phyloP scores from a whole-genome alignment of 805 yeast genomes.

The Pichia heedii region DNA sequence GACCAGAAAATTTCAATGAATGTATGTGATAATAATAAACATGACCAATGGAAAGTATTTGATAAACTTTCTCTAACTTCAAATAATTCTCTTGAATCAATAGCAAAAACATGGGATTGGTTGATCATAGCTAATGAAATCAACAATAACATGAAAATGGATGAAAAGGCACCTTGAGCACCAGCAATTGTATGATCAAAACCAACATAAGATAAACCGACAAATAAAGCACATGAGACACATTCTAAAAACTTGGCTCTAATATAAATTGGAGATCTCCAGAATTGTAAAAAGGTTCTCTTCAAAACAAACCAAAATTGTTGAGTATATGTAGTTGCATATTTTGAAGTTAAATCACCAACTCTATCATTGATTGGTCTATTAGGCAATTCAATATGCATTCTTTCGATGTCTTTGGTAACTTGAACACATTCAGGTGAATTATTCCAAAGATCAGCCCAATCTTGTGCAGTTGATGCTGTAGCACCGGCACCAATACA shows the following conservation, averaged over 20 bases:
- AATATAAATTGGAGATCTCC: conserved; percentile 44
- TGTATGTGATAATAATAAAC: conserved; percentile 44
- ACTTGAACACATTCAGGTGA: conserved; percentile 26
- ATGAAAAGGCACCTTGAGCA: conserved; percentile 45
- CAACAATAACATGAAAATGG: conserved; percentile 48
- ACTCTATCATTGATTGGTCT: conserved; percentile 19
- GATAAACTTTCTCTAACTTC: conserved; percentile 65
- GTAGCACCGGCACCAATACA: conserved; percentile 81
- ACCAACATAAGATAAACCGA: conserved; percentile 53
- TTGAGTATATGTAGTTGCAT: conserved; percentile 39
- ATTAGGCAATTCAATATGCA: conserved; percentile 22
- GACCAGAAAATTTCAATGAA: conserved; percentile 57
- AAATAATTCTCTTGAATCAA: conserved; percentile 47
- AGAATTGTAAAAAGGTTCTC: conserved; percentile 34
- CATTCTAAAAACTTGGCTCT: conserved; percentile 40
- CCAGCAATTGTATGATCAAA: conserved; percentile 44
- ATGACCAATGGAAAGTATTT: conserved; percentile 65
- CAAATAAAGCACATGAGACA: conserved; percentile 36
- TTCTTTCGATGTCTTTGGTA: conserved; percentile 25
- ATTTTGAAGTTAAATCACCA: conserved; percentile 25
- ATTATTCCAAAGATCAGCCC: conserved; percentile 55
- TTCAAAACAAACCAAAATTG: conserved; percentile 30
- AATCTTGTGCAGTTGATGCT: conserved; percentile 49
- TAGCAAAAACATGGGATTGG: conserved; percentile 54
- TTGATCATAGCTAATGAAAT: conserved; percentile 53